These are phyloP conservation scores for Candida sonorensis DNA, from an alignment of 805 yeast species.

Conservation along the genomic window DNA sequence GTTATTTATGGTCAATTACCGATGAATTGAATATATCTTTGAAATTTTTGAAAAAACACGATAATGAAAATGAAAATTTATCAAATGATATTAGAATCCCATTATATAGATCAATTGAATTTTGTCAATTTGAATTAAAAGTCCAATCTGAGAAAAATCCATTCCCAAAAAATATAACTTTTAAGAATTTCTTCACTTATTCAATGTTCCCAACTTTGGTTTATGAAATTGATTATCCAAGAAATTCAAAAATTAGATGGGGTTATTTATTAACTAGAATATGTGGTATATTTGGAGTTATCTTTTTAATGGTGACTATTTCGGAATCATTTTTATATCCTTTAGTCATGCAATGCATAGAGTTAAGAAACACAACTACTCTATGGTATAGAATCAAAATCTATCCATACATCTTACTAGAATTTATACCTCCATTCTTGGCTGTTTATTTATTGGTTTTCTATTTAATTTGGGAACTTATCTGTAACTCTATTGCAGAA, in stretches of 20 bases:
- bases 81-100: slow-evolving; percentile 27
- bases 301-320: slow-evolving; percentile 70
- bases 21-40: slow-evolving; percentile 49
- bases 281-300: slow-evolving; percentile 81
- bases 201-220: slow-evolving; percentile 88
- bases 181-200: slow-evolving; percentile 62
- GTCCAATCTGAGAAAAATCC: slow-evolving; percentile 39
- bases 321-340: slow-evolving; percentile 78
- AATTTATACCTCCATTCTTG: slow-evolving; percentile 75
- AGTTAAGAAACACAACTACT: slow-evolving; percentile 42
- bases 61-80: slow-evolving; percentile 17
- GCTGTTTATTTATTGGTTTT: slow-evolving; percentile 70
- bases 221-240: slow-evolving; percentile 76
- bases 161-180: slow-evolving; percentile 71
- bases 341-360: slow-evolving; percentile 51
- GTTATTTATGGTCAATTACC: slow-evolving; percentile 68
- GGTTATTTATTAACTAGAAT: slow-evolving; percentile 59
- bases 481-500: slow-evolving; percentile 85
- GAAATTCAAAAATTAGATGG: slow-evolving; percentile 66
- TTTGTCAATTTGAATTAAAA: slow-evolving; percentile 66
- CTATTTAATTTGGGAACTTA: slow-evolving; percentile 93
- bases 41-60: slow-evolving; percentile 34
- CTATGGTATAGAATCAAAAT: slow-evolving; percentile 33
- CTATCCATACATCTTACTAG: slow-evolving; percentile 58
- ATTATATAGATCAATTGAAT: slow-evolving; percentile 46